These are phyloP conservation scores for Yamadazyma aaseri DNA, from an alignment of 1,139 yeast genomes.

Conservation along the genomic window DNA sequence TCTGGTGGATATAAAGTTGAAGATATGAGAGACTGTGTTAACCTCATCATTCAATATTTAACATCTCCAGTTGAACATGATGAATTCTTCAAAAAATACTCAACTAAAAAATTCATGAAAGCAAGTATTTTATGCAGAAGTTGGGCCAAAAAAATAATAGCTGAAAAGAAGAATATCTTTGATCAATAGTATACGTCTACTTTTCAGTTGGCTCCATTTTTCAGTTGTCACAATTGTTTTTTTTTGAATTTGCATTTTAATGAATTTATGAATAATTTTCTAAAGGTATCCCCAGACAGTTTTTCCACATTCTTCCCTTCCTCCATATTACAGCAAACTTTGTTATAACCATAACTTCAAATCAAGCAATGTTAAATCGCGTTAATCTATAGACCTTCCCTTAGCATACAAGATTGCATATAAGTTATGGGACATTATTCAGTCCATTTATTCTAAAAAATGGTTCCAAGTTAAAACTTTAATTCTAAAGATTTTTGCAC, in stretches of 20 bases:
- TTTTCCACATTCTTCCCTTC: background rate
- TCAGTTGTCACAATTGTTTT: no score
- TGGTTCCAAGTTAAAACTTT: no score
- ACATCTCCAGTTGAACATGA: slow-evolving; percentile 87
- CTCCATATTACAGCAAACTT: no score
- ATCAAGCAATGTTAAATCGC: no score
- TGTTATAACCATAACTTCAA: no score
- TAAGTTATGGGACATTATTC: no score
- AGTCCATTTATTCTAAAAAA: no score
- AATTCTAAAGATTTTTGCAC: no score
- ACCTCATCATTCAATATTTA: slow-evolving; percentile 74
- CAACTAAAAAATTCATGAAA: slow-evolving; percentile 86
- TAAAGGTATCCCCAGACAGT: background rate
- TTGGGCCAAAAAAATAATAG: slow-evolving; percentile 74
- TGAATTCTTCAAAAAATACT: slow-evolving; percentile 91
- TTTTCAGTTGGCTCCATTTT: no score
- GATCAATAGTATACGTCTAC: slow-evolving; percentile 9
- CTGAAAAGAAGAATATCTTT: slow-evolving; percentile 33
- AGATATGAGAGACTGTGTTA: slow-evolving; percentile 70
- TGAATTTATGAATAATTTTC: background rate
- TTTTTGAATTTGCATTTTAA: background rate
- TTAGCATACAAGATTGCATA: no score
- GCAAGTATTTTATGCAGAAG: slow-evolving; percentile 85
- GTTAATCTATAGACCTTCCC: no score
- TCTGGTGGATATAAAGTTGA: slow-evolving; percentile 85